Conservation (phyloP, 2,329 filamentous ascomycete genomes). For the Botrytis galanthina region DNA sequence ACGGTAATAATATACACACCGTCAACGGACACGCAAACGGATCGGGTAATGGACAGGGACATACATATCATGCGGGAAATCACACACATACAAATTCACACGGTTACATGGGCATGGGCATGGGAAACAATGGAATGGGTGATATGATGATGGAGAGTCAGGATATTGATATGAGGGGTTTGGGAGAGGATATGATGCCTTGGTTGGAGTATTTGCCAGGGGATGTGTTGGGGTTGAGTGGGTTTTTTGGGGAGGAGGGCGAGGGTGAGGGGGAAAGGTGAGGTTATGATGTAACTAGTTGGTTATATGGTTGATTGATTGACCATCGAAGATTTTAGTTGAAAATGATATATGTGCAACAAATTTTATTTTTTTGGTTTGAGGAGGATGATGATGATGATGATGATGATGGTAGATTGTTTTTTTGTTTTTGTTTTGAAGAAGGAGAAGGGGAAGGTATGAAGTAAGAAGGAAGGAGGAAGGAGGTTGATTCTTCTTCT, state of each 20-base stretch:
- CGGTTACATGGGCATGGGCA: slow-evolving; percentile 32
- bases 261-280: neutral
- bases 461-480: no score
- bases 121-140: slow-evolving; percentile 33
- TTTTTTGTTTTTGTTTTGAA: no score
- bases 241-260: slow-evolving; percentile 46
- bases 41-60: slow-evolving; percentile 18
- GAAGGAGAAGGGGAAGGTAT: no score
- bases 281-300: no score
- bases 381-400: no score
- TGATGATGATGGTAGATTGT: no score
- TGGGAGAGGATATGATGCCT: slow-evolving; percentile 68
- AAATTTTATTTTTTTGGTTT: no score
- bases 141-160: slow-evolving; percentile 72
- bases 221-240: slow-evolving; percentile 53
- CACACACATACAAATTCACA: slow-evolving; percentile 15
- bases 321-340: no score
- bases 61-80: neutral
- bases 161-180: slow-evolving; percentile 69
- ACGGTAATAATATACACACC: neutral
- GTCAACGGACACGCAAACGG: slow-evolving; percentile 14
- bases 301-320: no score
- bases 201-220: slow-evolving; percentile 74
- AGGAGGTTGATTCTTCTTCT: no score
- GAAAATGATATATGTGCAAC: no score